Conservation (phyloP, 176 grass and related monocot species). For the Carex scoparia region DNA sequence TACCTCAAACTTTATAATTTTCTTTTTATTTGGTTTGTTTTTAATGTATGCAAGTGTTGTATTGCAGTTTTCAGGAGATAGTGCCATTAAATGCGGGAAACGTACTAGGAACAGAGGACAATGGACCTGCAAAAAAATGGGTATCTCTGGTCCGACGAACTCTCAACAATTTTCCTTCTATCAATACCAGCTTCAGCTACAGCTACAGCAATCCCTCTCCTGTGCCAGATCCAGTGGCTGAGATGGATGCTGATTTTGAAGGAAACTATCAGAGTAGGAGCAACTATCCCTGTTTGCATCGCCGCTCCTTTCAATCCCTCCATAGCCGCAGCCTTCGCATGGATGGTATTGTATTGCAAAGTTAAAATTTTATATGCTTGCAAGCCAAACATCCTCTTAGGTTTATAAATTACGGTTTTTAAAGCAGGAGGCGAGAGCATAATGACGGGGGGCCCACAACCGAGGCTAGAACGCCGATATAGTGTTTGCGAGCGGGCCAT, state of each 20-base stretch:
- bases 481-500: constrained; percentile 83
- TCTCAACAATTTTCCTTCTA: constrained; percentile 58
- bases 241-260: constrained; percentile 89
- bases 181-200: constrained; percentile 51
- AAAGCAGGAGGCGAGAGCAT: background rate
- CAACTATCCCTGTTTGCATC: constrained; percentile 60
- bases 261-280: constrained; percentile 49
- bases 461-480: constrained; percentile 77
- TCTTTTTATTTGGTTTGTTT: background rate
- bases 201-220: constrained; percentile 89
- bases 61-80: constrained; percentile 85
- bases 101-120: constrained; percentile 97
- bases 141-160: constrained; percentile 78
- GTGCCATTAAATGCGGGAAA: constrained; percentile 92
- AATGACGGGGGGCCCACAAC: constrained; percentile 49
- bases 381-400: background rate
- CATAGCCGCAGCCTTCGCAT: constrained; percentile 80
- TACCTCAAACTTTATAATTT: background rate
- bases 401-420: background rate
- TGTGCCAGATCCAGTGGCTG: constrained; percentile 59
- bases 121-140: constrained; percentile 92
- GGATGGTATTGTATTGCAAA: constrained; percentile 38
- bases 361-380: background rate
- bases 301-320: constrained; percentile 78
- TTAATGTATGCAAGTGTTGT: background rate